Base-by-base conservation (phyloP, 768 basidiomycete genomes). In the Psilocybe tampanensis region DNA sequence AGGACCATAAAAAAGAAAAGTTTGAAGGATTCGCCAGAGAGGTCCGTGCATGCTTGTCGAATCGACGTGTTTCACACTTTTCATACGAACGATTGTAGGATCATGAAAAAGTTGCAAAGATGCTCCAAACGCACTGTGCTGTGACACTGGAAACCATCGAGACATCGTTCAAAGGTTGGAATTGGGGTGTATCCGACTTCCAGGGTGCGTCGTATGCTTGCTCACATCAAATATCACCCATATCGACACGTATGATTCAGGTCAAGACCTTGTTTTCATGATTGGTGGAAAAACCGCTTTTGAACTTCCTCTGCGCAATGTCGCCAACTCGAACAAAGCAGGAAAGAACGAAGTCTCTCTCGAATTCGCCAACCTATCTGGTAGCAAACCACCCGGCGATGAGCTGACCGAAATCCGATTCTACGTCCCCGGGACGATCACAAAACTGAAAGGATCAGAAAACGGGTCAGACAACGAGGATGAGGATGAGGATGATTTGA, bases 311-410 rank as follows among this genome's bases (percentile, higher is more conserved):
- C 78, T 98, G 32, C 75, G 80, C 32, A 76, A 88, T 60, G 94
- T 98, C 45, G 90, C 92, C 63, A 99, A 99, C 72, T 97, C 97
- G 44, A 98, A 98, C 74, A 98, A 98, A 64, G 94, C 94, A 12
- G 94, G 94, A 19, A 92, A 93, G 59, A 95, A 94, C 9, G 97
- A 99, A 70, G 97, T 99, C n/a, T 94, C 97, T 0, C 85, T 99
- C n/a, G 97, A 99, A 69, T 97, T 98, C 68, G 77, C 84, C 24
- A 74, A 78, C 49, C 75, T 81, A 66, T 59, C 59, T 15, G 44
- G 17, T 48, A 6, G 68, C 7, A 80, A 79, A 60, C 68, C 64
- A 11, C 69, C 76, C 52, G 83, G 82, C 48, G 96, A 98, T 63
- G 95, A 98, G 70, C 86, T 98, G 78, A 88, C 93, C 42, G 97